phyloP scores from a whole-genome alignment of 805 yeast genomes.

The Candida orba region DNA sequence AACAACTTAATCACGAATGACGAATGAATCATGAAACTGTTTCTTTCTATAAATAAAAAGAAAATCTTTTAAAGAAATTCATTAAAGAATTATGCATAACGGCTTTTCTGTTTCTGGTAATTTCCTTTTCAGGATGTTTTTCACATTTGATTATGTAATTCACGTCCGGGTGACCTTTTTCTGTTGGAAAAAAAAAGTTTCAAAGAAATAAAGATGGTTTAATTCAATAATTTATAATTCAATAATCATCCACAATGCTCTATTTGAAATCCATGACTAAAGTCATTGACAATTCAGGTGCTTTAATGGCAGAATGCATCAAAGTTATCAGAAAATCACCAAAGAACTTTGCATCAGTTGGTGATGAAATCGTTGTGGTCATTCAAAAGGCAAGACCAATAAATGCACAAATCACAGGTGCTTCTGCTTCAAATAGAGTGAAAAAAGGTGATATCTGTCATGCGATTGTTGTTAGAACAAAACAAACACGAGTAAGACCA shows the following conservation, averaged over 20 bases:
- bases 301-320: slow-evolving; percentile 90
- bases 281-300: slow-evolving; percentile 95
- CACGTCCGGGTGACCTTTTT: neutral
- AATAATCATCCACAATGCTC: slow-evolving; percentile 47
- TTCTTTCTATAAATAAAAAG: too few relatives aligned
- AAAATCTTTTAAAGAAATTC: too few relatives aligned
- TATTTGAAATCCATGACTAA: slow-evolving; percentile 81
- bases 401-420: slow-evolving; percentile 64
- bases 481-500: slow-evolving; percentile 62
- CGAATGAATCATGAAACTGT: too few relatives aligned
- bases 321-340: slow-evolving; percentile 90
- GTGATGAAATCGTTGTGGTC: slow-evolving; percentile 91
- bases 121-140: neutral
- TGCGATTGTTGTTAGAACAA: slow-evolving; percentile 92
- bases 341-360: slow-evolving; percentile 71
- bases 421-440: slow-evolving; percentile 69
- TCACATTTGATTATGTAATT: neutral
- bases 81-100: too few relatives aligned
- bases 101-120: too few relatives aligned
- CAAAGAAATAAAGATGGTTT: too few relatives aligned
- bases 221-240: neutral
- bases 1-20: too few relatives aligned
- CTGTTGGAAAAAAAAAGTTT: too few relatives aligned
- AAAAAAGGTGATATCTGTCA: slow-evolving; percentile 94
- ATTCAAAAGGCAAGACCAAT: slow-evolving; percentile 85